Base-by-base conservation (phyloP, 2,329 filamentous ascomycete species). In the Coniella lustricola region DNA sequence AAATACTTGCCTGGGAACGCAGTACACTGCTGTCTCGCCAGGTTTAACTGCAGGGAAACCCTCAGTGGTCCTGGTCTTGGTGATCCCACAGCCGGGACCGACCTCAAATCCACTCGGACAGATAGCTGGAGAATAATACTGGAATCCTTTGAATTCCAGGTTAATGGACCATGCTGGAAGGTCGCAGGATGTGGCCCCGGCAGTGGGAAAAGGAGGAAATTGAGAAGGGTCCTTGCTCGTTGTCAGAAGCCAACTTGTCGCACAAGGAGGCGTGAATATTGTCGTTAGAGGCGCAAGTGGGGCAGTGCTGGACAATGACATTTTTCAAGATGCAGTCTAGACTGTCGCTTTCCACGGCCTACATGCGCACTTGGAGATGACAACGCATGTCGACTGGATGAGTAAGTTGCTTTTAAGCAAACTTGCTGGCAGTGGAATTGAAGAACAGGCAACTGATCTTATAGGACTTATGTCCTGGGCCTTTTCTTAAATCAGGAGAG, bases 111-210 rank as follows among this genome's bases (percentile, higher is more conserved):
- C 66, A n/a, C 51, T 55, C 0, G 66, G 66, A 43, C 66, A 69
- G 44, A 69, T 63, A 21, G 66, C 66, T 0, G 67, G 66, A n/a
- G 67, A 69, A 54, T 68, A 69, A 53, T 64, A 66, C 37, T 60
- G 56, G 48, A 70, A 70, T 12, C 66, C 67, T 20, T 60, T 56
- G 33, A 56, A 56, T 4, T 57, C 56, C 22, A 71, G 50, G 52
- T 69, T 68, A 37, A 52, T 46, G 1, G 37, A 44, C 67, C 67
- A 72, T 3, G 49, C 51, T 0, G 67, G 67, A 16, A 65, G 67
- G 47, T 66, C 60, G 48, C 66, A 68, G 0, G 56, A 60, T 2
- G 55, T 38, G 2, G 65, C 60, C 0, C 63, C 65, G 3, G 54
- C 47, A 13, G 60, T 63, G 12, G 60, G 64, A 36, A 64, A 69